Base-by-base conservation (phyloP, 352 stramenopile genomes). In the Peronospora destructor region DNA sequence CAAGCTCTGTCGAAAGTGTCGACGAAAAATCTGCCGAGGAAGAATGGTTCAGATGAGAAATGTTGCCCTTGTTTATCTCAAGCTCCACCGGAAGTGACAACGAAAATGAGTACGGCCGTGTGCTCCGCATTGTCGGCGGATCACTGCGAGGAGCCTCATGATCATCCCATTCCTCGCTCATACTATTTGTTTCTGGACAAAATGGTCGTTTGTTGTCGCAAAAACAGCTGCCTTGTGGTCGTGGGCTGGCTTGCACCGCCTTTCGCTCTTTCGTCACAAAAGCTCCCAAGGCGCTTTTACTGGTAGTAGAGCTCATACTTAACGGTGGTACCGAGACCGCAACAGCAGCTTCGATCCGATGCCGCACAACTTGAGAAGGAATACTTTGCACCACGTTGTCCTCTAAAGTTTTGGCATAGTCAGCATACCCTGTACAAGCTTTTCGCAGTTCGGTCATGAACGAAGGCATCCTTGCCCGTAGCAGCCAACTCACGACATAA, bases 401-500 rank as follows among this genome's bases (percentile, higher is more conserved):
- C 17, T 71, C 56, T 32, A 82, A 49, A 6, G 56, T 66, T 23
- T 76, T 67, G 35, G 57, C 64, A 45, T 77, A 85, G 6, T 58
- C 56, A 0, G 62, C 58, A 40, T 89, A 91, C 7, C 71, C 73
- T 13, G 64, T 53, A 35, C 80, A 91, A 7, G 77, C 76, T 19
- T 63, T 66, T 2, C 69, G 73, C 17, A 91, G 34, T 11, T 82
- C 62, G 17, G 59, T 77, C 61, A 91, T 70, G 59, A 87, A 88
- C 29, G 68, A 62, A 6, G 77, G 69, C 40, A 89, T 59, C 44
- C 68, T 69, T 7, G 62, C 68, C 14, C 61, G 62, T 17, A 91
- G 36, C 12, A 87, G 53, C 46, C 75, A 60, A 44, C 73, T 86
- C 28, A 91, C 53, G 34, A 73, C 53, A 32, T 84, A 87, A 36